Evolutionary conservation across 345 rosid species (phyloP), one percentile per base, ranked within the genome.

Genomic region (Leavenworthia alabamica): DNA sequence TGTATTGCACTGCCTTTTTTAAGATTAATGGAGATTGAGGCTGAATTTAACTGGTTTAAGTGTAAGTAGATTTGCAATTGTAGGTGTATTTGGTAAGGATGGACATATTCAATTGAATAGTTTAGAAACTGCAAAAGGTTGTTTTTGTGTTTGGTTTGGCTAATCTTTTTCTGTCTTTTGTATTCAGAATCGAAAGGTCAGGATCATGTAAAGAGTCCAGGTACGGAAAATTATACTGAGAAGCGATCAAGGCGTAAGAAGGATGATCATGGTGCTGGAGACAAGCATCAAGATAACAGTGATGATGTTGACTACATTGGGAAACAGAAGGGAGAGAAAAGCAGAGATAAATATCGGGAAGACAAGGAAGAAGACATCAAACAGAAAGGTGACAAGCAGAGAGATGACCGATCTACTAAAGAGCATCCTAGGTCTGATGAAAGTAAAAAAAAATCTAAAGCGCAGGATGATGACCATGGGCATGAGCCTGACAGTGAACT

Each of bases 311-410:
- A 84, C 68, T 60, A 59, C 75, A 53, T 46, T 16, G 86, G 75
- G 42, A 86, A 73, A 33, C 72, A 58, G 2, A 93, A 80, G 59
- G 95, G 77, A 56, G 94, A 82, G 73, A 93, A 80, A 70, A 61
- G 61, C 64, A 79, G 79, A 73, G 89, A 81, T 64, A 84, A 67
- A 53, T 68, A 77, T 63, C 77, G 70, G 64, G 88, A 79, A 35
- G 95, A 86, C 59, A 85, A 67, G 41, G 85, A 83, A 54, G 74
- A 72, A 71, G 97, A 84, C 59, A 74, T 64, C 53, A 86, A 71
- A 75, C 73, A 72, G 61, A 83, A 66, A 45, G 81, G 79, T 59
- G 89, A 80, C 17, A 88, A 83, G 78, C 79, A 74, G 61, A 79
- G 80, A 73, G 89, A 86, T 75, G 96, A 83, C n/a, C 82, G 70